Conservation (phyloP, 345 rosid genomes). For the Limnanthes douglasii region DNA sequence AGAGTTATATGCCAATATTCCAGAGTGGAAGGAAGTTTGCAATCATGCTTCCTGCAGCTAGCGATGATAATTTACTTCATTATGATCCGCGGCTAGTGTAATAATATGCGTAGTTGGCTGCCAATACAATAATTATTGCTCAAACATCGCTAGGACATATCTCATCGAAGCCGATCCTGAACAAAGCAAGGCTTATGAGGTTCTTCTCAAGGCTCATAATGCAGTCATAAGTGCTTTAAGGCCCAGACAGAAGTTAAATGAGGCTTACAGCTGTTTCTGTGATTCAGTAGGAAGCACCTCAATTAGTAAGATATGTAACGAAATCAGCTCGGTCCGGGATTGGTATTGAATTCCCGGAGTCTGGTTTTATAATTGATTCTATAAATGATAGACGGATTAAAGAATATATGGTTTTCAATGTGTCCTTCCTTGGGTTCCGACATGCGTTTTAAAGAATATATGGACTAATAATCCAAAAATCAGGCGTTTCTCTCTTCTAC, state of each 20-base stretch:
- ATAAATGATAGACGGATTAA: slow-evolving; percentile 26
- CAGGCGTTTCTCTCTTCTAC: slow-evolving; percentile 18
- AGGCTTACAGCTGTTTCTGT: slow-evolving; percentile 29
- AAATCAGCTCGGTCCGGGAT: slow-evolving; percentile 41
- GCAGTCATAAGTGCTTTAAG: slow-evolving; percentile 30
- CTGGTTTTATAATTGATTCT: slow-evolving; percentile 31
- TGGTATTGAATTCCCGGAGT: slow-evolving; percentile 49
- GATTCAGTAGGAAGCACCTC: slow-evolving; percentile 29
- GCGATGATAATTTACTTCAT: slow-evolving; percentile 28
- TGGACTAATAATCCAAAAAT: slow-evolving; percentile 18
- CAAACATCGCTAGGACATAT: slow-evolving; percentile 33
- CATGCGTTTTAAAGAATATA: slow-evolving; percentile 22
- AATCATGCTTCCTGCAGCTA: slow-evolving; percentile 34
- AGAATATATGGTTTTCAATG: slow-evolving; percentile 36
- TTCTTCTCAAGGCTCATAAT: slow-evolving; percentile 37
- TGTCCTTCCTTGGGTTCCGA: slow-evolving; percentile 37
- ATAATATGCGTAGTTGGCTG: slow-evolving; percentile 38
- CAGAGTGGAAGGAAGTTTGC: slow-evolving; percentile 41
- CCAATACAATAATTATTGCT: slow-evolving; percentile 38
- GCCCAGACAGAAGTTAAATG: slow-evolving; percentile 23
- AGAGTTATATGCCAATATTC: slow-evolving; percentile 48
- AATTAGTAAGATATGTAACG: slow-evolving; percentile 21
- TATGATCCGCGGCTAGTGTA: slow-evolving; percentile 36
- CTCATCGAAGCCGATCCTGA: slow-evolving; percentile 30
- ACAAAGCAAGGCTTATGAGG: slow-evolving; percentile 41